Conservation (phyloP, 139 green algal species). For the Trebouxia sp. region DNA sequence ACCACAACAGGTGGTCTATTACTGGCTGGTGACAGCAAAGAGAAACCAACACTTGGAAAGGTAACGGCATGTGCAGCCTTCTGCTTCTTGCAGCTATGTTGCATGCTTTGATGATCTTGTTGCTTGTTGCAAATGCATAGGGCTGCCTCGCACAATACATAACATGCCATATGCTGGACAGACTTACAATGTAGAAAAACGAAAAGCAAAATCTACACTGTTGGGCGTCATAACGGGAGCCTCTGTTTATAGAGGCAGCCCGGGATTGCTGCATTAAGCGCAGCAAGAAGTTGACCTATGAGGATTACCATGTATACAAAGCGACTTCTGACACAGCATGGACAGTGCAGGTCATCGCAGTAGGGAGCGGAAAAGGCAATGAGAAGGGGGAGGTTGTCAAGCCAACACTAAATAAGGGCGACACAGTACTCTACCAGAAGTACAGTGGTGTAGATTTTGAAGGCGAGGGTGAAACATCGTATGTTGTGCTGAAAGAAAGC, state of each 20-base stretch:
- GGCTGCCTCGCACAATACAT: no score
- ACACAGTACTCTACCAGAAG: slow-evolving; percentile 86
- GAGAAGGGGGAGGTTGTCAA: slow-evolving; percentile 53
- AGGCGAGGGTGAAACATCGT: slow-evolving; percentile 38
- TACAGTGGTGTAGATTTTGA: slow-evolving; percentile 88
- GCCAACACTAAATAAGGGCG: slow-evolving; percentile 67
- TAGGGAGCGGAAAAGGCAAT: slow-evolving; percentile 71
- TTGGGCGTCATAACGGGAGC: no score
- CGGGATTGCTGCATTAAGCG: no score
- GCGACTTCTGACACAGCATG: no score
- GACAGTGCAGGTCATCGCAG: slow-evolving; percentile 81
- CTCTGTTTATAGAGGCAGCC: no score
- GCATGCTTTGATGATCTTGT: no score
- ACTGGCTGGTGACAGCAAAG: slow-evolving; percentile 72
- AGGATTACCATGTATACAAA: no score
- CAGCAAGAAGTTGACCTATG: no score
- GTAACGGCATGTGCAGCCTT: slow-evolving; percentile 39
- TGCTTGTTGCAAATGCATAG: no score
- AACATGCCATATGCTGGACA: no score
- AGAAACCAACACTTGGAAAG: slow-evolving; percentile 90
- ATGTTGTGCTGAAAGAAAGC: slow-evolving; percentile 81
- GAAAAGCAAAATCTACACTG: no score
- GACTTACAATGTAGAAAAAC: no score
- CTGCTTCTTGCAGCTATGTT: neutral
- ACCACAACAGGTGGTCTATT: slow-evolving; percentile 85